Evolutionary conservation across 345 rosid species (phyloP).

Genomic region (Luvunga scandens): DNA sequence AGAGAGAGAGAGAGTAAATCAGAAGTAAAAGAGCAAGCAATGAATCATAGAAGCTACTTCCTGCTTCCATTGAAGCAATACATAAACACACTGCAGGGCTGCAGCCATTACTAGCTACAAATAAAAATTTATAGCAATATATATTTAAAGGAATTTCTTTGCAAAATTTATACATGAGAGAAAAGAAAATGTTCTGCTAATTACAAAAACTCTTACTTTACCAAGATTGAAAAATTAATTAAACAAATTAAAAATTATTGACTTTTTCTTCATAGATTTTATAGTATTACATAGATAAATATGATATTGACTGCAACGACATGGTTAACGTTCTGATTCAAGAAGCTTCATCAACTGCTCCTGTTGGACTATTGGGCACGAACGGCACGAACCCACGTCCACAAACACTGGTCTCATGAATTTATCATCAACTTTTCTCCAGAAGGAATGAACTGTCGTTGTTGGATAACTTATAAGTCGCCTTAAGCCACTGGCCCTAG

Average conservation of each 20-base stretch:
- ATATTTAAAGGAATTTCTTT: neutral
- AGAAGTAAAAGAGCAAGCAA: no score
- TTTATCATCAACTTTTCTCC: slow-evolving; percentile 69
- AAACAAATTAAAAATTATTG: neutral
- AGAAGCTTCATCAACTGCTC: slow-evolving; percentile 36
- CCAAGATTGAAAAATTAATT: neutral
- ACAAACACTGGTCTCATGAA: slow-evolving; percentile 59
- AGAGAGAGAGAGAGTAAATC: no score
- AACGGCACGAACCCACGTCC: slow-evolving; percentile 28
- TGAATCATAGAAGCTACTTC: no score
- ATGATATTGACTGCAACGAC: neutral
- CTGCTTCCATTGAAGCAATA: no score
- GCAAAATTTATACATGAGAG: neutral
- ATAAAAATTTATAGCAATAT: neutral
- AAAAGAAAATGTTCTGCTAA: neutral
- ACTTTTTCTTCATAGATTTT: neutral
- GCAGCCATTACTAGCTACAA: no score
- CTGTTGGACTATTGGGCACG: slow-evolving; percentile 48
- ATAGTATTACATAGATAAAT: neutral
- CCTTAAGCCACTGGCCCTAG: slow-evolving; percentile 39
- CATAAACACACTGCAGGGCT: no score
- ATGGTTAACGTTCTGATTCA: neutral
- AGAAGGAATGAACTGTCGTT: slow-evolving; percentile 50
- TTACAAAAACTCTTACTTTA: neutral
- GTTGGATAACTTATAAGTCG: slow-evolving; percentile 48